Conservation (phyloP, 1,139 yeast genomes). For the Lodderomyces margitis region DNA sequence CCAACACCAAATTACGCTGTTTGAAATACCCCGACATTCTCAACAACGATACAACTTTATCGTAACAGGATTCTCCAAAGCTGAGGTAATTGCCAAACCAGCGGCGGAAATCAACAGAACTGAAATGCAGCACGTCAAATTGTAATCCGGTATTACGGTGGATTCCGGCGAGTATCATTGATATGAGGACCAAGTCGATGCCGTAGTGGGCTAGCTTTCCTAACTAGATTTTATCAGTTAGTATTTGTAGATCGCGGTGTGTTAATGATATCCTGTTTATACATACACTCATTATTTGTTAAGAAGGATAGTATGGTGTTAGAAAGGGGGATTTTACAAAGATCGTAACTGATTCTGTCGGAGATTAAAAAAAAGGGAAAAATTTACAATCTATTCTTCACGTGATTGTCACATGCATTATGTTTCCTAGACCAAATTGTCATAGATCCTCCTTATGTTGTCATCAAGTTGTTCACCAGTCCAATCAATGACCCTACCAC, state of each 20-base stretch:
- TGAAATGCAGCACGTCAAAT: conserved; percentile 44
- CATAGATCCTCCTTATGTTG: conserved; percentile 43
- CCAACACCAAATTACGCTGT: conserved; percentile 39
- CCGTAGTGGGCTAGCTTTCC: conserved; percentile 57
- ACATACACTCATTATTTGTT: conserved; percentile 6
- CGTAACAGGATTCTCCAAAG: conserved; percentile 55
- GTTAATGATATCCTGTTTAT: neutral
- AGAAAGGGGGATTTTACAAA: neutral
- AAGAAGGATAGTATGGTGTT: neutral
- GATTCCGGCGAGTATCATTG: conserved; percentile 64
- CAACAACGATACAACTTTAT: conserved; percentile 38
- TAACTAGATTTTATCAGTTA: conserved; percentile 25
- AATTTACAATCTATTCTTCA: neutral
- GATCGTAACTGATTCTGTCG: no score
- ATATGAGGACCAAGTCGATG: conserved; percentile 56
- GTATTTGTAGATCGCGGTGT: neutral
- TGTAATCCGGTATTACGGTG: conserved; percentile 62
- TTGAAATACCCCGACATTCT: conserved; percentile 44
- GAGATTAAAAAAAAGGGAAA: neutral
- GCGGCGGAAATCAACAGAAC: conserved; percentile 52
- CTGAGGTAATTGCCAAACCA: conserved; percentile 53
- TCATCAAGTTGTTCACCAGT: conserved; percentile 46
- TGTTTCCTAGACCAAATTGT: neutral
- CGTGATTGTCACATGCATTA: neutral
- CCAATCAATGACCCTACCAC: conserved; percentile 65